These are phyloP conservation scores for Spongiforma sp. DNA, from an alignment of 1,284 basidiomycete species.

Conservation along the genomic window DNA sequence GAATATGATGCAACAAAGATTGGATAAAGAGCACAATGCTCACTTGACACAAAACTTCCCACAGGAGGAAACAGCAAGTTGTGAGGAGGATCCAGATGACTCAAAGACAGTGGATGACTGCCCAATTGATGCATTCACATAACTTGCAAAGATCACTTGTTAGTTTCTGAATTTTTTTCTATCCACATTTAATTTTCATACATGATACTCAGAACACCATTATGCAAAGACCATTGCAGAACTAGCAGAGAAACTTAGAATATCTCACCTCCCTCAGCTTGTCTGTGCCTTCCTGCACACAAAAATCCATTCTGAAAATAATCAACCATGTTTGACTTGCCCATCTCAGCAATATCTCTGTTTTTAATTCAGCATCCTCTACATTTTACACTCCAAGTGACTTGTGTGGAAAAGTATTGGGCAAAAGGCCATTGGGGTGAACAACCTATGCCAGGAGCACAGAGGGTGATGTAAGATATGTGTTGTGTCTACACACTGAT, in stretches of 20 bases:
- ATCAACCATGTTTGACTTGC: background rate
- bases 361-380: slow-evolving; percentile 10
- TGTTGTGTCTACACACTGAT: no score
- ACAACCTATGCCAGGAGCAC: no score
- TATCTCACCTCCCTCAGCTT: slow-evolving; percentile 5
- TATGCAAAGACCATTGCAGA: background rate
- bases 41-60: background rate
- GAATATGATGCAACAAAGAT: background rate
- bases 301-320: slow-evolving; percentile 24
- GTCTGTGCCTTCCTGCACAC: slow-evolving; percentile 27
- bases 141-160: background rate
- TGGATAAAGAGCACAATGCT: background rate
- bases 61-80: background rate
- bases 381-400: slow-evolving; percentile 15
- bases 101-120: background rate
- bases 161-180: background rate
- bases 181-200: background rate
- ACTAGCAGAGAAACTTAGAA: slow-evolving; percentile 2
- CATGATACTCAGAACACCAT: slow-evolving; percentile 2
- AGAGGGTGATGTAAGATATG: no score
- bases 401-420: slow-evolving; percentile 9
- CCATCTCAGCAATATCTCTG: slow-evolving; percentile 4
- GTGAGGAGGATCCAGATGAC: background rate
- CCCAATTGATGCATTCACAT: background rate
- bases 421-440: no score